Base-by-base conservation (phyloP, 305 asterid species). In the Solanum hybrid region DNA sequence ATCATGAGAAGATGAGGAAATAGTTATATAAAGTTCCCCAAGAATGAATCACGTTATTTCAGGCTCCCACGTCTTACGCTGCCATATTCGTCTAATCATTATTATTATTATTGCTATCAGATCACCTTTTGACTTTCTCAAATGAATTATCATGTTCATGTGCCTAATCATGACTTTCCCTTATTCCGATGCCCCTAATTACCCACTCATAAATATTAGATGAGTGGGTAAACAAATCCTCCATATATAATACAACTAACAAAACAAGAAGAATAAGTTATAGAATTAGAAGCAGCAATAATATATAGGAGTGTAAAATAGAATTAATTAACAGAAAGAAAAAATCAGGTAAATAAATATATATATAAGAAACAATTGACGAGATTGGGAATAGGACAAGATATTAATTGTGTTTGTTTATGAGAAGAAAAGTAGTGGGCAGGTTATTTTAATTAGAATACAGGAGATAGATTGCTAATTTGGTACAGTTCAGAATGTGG, bases 41-140 rank as follows among this genome's bases (percentile, higher is more conserved):
- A 31, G 87, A 84, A 84, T 84, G 76, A 56, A 85, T 85, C 88
- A 85, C 88, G 88, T 85, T 31, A 85, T 6, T 56, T 85, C 32
- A 36, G 87, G 86, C 36, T 40, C 86, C 86, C 86, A 80, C 86
- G 86, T 38, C 86, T 40, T 26, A 8, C 86, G 86, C 69, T 80
- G 87, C 73, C 66, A 40, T 81, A 81, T 81, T 82, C 34, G 56
- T 32, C 26, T 77, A 77, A 79, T 78, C 26, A 19, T 60, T 17
- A 78, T 37, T 78, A 19, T 60, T 17, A 78, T 37, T 78, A 78
- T 36, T 78, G 6, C 22, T 37, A n/a, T 80, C n/a, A 38, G 29
- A 37, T 27, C 27, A 10, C 10, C 76, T 85, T 40, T 85, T 85
- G 88, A 85, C 88, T 85, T 85, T 56, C 72, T 79, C 51, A 37